Evolutionary conservation across 2,329 filamentous ascomycete species (phyloP).

Genomic region (Aspergillus sp.): DNA sequence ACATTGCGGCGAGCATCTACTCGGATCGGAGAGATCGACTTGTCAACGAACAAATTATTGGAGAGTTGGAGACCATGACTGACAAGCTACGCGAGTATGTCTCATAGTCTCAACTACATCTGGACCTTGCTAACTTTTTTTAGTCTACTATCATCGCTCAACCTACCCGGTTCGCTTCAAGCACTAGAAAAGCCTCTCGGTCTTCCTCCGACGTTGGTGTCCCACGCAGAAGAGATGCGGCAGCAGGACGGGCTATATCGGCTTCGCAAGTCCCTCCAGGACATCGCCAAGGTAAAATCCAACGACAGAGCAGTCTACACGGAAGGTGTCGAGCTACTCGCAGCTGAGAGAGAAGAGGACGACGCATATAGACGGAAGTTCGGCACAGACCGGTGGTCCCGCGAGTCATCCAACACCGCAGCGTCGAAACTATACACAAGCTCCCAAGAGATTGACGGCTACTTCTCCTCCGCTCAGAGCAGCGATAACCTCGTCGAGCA

Average conservation of each 20-base stretch:
- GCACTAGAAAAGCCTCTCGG: constrained; percentile 93
- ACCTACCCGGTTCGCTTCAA: constrained; percentile 88
- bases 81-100: constrained; percentile 70
- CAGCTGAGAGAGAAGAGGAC: constrained; percentile 81
- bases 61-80: constrained; percentile 78
- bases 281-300: constrained; percentile 84
- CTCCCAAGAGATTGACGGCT: constrained; percentile 77
- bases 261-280: constrained; percentile 75
- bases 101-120: neutral
- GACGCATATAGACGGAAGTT: constrained; percentile 71
- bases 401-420: constrained; percentile 68
- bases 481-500: constrained; percentile 71
- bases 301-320: constrained; percentile 76
- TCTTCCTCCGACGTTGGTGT: constrained; percentile 76
- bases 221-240: constrained; percentile 90
- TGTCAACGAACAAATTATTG: constrained; percentile 83
- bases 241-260: constrained; percentile 83
- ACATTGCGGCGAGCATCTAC: constrained; percentile 93
- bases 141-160: constrained; percentile 71
- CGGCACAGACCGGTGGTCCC: constrained; percentile 82
- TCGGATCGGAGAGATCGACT: constrained; percentile 87
- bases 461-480: constrained; percentile 70
- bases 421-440: constrained; percentile 72
- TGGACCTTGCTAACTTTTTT: constrained; percentile 14
- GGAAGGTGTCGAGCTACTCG: constrained; percentile 76